Evolutionary conservation across 2,329 filamentous ascomycete species (phyloP).

Genomic region (Colletotrichum sp.): DNA sequence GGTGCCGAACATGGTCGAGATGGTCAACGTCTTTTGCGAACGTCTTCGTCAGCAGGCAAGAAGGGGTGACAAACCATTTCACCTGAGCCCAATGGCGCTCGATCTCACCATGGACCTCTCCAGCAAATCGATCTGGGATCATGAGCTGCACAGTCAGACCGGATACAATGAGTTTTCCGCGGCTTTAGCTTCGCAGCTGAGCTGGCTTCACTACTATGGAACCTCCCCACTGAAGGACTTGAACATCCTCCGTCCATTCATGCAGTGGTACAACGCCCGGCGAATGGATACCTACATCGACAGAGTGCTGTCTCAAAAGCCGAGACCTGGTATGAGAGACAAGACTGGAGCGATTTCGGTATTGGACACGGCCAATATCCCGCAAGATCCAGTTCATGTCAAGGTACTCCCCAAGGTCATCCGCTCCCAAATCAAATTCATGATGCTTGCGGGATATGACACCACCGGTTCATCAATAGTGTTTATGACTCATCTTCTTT

Average conservation of each 20-base stretch:
- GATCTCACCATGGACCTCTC: background rate
- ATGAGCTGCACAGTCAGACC: background rate
- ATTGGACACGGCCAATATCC: background rate
- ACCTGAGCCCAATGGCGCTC: background rate
- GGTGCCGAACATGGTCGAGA: conserved; percentile 41
- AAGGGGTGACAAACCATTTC: conserved; percentile 28
- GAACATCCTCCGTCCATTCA: background rate
- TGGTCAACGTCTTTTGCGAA: conserved; percentile 36
- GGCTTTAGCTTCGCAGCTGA: background rate
- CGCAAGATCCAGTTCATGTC: background rate
- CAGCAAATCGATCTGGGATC: background rate
- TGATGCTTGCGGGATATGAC: conserved; percentile 43
- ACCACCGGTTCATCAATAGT: conserved; percentile 38
- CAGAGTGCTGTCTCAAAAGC: background rate
- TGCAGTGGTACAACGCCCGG: background rate
- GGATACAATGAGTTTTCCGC: background rate
- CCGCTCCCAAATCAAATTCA: conserved; percentile 35
- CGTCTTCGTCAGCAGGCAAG: conserved; percentile 26
- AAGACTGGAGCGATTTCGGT: background rate
- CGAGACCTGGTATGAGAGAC: background rate
- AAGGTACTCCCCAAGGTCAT: background rate
- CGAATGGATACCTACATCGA: background rate
- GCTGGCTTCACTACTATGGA: background rate
- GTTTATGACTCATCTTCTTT: conserved; percentile 32
- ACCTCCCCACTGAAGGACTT: background rate